Percentiles rank a stretch among this genome's conserved stretches.
phyloP scores from a whole-genome alignment of 2,329 filamentous ascomycete genomes.

The Phyllosticta citrichinensis region DNA sequence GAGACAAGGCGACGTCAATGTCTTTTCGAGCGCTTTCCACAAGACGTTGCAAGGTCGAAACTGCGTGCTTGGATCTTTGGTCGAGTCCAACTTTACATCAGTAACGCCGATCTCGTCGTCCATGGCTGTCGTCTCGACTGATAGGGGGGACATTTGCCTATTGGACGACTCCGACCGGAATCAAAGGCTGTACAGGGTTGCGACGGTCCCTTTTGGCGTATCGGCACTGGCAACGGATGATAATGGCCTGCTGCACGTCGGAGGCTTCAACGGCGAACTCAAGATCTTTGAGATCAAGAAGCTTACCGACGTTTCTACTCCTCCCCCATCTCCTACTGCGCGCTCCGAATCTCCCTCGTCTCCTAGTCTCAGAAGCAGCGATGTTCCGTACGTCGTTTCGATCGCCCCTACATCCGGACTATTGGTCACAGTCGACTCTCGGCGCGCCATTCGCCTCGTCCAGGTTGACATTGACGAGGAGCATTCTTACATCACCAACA shows the following conservation, averaged over 20 bases:
- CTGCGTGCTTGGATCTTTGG: conserved; percentile 68
- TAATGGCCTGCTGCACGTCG: conserved; percentile 54
- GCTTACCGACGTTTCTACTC: conserved; percentile 21
- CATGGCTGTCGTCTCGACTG: conserved; percentile 74
- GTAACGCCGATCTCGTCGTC: conserved; percentile 61
- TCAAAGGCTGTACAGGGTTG: conserved; percentile 58
- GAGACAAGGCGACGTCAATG: conserved; percentile 35
- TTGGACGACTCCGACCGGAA: conserved; percentile 66
- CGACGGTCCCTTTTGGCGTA: conserved; percentile 57
- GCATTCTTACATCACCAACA: conserved; percentile 20
- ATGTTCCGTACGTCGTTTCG: conserved; percentile 26
- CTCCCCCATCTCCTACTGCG: conserved; percentile 26
- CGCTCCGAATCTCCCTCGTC: conserved; percentile 24
- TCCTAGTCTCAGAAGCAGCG: conserved; percentile 5
- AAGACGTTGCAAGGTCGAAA: conserved; percentile 79
- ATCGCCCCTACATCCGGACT: conserved; percentile 28
- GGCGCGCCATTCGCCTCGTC: conserved; percentile 57
- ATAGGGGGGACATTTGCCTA: conserved; percentile 80
- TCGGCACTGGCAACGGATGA: conserved; percentile 54
- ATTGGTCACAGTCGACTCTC: conserved; percentile 54
- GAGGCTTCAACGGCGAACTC: conserved; percentile 53
- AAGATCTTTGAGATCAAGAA: conserved; percentile 34
- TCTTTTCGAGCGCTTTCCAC: conserved; percentile 28
- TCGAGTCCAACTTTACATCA: conserved; percentile 77
- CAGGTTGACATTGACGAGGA: conserved; percentile 36